Conservation (phyloP, 306 rosid genomes). For the Fagus crenata region DNA sequence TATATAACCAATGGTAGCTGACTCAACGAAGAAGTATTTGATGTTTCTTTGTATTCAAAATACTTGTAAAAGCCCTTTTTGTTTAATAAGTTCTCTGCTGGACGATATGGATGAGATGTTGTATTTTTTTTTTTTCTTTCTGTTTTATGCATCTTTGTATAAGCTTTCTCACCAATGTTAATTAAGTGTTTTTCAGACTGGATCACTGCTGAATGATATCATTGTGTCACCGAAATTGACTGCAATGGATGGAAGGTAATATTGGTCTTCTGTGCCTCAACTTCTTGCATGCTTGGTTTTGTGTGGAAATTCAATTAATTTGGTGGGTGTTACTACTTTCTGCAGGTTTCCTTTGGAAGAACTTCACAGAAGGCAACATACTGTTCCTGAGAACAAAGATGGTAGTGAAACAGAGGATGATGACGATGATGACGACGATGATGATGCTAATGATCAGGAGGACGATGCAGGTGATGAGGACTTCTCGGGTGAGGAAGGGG, state of each 20-base stretch:
- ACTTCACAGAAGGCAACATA: constrained; percentile 31
- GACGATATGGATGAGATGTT: neutral
- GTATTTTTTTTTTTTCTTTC: neutral
- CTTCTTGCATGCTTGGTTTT: neutral
- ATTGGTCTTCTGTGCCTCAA: neutral
- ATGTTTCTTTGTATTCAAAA: neutral
- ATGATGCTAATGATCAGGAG: constrained; percentile 37
- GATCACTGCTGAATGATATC: constrained; percentile 41
- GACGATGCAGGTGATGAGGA: constrained; percentile 64
- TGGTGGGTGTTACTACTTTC: constrained; percentile 23
- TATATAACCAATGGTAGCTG: too few relatives aligned
- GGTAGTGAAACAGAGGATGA: constrained; percentile 81
- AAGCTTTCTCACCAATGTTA: constrained; percentile 15
- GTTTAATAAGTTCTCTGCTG: neutral
- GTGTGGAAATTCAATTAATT: constrained; percentile 3
- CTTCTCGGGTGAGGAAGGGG: constrained; percentile 64
- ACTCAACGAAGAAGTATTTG: too few relatives aligned
- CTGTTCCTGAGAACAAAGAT: constrained; percentile 61
- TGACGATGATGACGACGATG: constrained; percentile 44
- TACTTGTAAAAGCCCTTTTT: neutral
- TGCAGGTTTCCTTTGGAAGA: constrained; percentile 68
- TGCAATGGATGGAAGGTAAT: constrained; percentile 56
- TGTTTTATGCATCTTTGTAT: neutral
- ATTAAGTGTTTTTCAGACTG: constrained; percentile 38
- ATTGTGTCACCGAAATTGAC: constrained; percentile 35